Percentiles rank a stretch among this genome's conserved stretches.
These are phyloP conservation scores for Colletotrichum noveboracense DNA, from an alignment of 2,329 filamentous ascomycete genomes.

Conservation along the genomic window DNA sequence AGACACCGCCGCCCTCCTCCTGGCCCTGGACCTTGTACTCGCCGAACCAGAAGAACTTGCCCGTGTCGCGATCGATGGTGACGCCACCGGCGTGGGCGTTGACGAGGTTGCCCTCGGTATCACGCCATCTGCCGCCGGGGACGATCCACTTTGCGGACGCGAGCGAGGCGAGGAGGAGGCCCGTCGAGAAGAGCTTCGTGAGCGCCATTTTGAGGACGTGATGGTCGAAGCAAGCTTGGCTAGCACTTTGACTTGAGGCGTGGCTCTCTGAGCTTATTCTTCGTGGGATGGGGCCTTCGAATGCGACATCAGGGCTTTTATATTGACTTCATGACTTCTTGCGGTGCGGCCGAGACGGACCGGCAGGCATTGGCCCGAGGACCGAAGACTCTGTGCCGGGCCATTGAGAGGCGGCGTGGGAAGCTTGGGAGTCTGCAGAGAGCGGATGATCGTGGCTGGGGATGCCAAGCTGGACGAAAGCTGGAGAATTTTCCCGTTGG, in stretches of 20 bases:
- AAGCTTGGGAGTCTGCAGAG: neutral
- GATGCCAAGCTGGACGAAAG: neutral
- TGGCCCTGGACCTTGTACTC: slow-evolving; percentile 65
- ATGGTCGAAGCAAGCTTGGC: neutral
- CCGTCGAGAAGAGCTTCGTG: slow-evolving; percentile 11
- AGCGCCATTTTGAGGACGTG: slow-evolving; percentile 4
- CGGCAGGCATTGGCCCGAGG: slow-evolving; percentile 14
- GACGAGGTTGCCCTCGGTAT: slow-evolving; percentile 63
- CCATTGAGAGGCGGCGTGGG: slow-evolving; percentile 13
- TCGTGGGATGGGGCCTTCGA: neutral
- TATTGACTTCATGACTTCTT: neutral
- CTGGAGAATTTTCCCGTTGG: slow-evolving; percentile 3
- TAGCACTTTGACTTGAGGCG: neutral
- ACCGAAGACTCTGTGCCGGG: slow-evolving; percentile 5
- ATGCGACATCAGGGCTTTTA: neutral
- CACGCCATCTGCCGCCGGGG: slow-evolving; percentile 64
- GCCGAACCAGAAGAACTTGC: slow-evolving; percentile 66
- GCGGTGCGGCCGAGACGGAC: neutral
- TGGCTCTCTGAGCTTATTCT: neutral
- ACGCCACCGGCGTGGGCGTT: slow-evolving; percentile 67
- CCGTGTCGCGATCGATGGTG: slow-evolving; percentile 53
- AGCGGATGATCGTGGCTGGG: slow-evolving; percentile 1
- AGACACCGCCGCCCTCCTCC: slow-evolving; percentile 63
- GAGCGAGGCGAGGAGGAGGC: slow-evolving; percentile 20
- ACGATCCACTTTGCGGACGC: slow-evolving; percentile 60